Base-by-base conservation (phyloP, 2,329 filamentous ascomycete genomes). In the Colletotrichum ledebouriae region DNA sequence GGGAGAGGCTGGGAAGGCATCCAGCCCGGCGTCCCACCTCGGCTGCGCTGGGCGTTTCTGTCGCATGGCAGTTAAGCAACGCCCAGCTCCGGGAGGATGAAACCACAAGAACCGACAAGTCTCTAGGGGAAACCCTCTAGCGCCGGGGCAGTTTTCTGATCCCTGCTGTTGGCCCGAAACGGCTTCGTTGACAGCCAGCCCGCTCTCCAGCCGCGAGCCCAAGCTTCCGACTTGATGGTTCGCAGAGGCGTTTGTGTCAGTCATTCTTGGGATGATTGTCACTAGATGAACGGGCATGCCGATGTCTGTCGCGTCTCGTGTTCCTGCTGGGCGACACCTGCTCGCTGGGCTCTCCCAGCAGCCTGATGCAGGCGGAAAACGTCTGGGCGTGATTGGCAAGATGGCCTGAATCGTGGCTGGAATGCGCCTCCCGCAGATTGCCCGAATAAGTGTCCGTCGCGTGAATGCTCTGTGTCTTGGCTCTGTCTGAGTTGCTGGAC, bases 371-470 rank as follows among this genome's bases (percentile, higher is more conserved):
- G 20, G 56, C 29, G 4, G 25, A 39, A 22, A 46, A 46, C 56
- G 46, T 17, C 22, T 29, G n/a, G 46, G 17, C 37, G 41, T 68
- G 49, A 68, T 68, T 65, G 55, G 65, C 61, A 49, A 22, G 22
- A 33, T n/a, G 39, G 57, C 25, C 49, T 65, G 61, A 65, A 65
- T 60, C 53, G 61, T 65, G 61, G 60, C 47, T 65, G 49, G 57
- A 63, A n/a, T 41, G n/a, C 33, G 59, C 9, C 64, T 17, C 64
- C 64, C 64, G 59, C 64, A 67, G 55, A 65, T 56, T 65, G 65
- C 61, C 65, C 65, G 55, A 65, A 41, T 46, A 34, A 55, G 49
- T 29, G 41, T 46, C 25, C 64, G 49, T 56, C 60, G 52, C 60
- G 60, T 58, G 65, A 64, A 59, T 46, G 5, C 34, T 59, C 61